Percentiles rank a stretch among this genome's conserved stretches.
phyloP scores from a whole-genome alignment of 2,329 filamentous ascomycete species.

The Trichoderma citrinoviride region DNA sequence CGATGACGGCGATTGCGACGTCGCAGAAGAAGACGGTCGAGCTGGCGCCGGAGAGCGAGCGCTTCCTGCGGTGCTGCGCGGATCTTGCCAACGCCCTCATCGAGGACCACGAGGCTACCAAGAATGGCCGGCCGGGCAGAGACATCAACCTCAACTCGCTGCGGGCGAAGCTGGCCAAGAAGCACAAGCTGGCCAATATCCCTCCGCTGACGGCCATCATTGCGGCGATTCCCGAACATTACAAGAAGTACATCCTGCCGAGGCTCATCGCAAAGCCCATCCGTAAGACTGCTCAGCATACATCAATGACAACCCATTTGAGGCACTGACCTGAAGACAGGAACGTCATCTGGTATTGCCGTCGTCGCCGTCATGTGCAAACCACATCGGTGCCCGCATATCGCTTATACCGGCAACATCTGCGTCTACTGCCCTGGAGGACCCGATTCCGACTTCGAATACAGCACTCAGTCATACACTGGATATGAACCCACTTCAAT shows the following conservation, averaged over 20 bases:
- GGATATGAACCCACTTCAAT: conserved; percentile 98
- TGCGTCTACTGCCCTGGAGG: conserved; percentile 98
- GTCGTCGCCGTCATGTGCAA: conserved; percentile 99
- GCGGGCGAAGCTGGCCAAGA: conserved; percentile 84
- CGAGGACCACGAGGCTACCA: conserved; percentile 83
- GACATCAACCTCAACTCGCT: conserved; percentile 92
- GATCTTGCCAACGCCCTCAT: conserved; percentile 93
- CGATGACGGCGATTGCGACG: conserved; percentile 66
- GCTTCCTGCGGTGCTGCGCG: conserved; percentile 89
- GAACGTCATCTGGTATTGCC: conserved; percentile 93
- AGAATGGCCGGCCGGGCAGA: conserved; percentile 70
- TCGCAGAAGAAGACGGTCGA: conserved; percentile 70
- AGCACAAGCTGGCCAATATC: conserved; percentile 83
- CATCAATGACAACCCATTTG: not conserved
- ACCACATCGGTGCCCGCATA: conserved; percentile 94
- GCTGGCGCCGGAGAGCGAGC: conserved; percentile 87
- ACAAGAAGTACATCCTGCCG: conserved; percentile 98
- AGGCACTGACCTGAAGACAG: conserved; percentile 39
- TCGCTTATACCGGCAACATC: conserved; percentile 97
- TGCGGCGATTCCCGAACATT: conserved; percentile 96
- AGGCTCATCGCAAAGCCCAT: conserved; percentile 98
- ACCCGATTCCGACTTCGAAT: conserved; percentile 97
- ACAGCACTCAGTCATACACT: conserved; percentile 97
- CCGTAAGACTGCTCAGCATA: conserved; percentile 44
- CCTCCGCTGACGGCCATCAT: conserved; percentile 96